Base-by-base conservation (phyloP, 1,284 basidiomycete species). In the Malassezia obtusa region DNA sequence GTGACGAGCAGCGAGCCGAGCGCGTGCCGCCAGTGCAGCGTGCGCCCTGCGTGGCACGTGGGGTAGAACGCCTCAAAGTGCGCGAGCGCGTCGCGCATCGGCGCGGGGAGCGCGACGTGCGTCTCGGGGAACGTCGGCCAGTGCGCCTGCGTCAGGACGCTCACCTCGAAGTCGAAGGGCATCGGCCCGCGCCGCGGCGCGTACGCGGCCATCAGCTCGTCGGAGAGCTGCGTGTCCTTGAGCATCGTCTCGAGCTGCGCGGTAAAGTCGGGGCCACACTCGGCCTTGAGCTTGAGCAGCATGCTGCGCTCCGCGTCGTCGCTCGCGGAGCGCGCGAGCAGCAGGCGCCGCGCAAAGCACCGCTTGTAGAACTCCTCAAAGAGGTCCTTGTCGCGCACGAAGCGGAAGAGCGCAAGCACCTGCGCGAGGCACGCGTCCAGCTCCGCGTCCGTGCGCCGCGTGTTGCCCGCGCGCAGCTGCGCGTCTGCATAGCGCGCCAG, bases 231-330 rank as follows among this genome's bases (percentile, higher is more conserved):
- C 12, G 89, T 77, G 67, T 90, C 88, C 55, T 83, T 87, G 75
- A 91, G 89, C 88, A 92, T 90, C 41, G 87, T 82, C 67, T 89
- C 85, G 45, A 87, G 85, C 78, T 85, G 84, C 24, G 83, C 83
- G 56, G 76, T 77, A 49, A 92, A 92, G 48, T 87, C 87, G 5
- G 87, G 83, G 65, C 91, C 89, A 60, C 88, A 90, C 49, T 84
- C 87, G 85, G 88, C 84, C 76, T 88, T 88, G 60, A 98, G 78
- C 75, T 85, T 87, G 75, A 86, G 83, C 50, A 99, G 78, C 80
- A 96, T 86, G 35, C 80, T 81, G 64, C 84, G 83, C 77, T 99
- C 92, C 65, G 90, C 85, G 71, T 96, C 91, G 63, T 89, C 84
- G 7, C 84, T 87, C 0, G 92, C 91, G 48, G 85, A 89, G 69